Percentiles rank a stretch among this genome's conserved stretches.
phyloP scores from a whole-genome alignment of 1,284 basidiomycete species.

The Schizopora paradoxa region DNA sequence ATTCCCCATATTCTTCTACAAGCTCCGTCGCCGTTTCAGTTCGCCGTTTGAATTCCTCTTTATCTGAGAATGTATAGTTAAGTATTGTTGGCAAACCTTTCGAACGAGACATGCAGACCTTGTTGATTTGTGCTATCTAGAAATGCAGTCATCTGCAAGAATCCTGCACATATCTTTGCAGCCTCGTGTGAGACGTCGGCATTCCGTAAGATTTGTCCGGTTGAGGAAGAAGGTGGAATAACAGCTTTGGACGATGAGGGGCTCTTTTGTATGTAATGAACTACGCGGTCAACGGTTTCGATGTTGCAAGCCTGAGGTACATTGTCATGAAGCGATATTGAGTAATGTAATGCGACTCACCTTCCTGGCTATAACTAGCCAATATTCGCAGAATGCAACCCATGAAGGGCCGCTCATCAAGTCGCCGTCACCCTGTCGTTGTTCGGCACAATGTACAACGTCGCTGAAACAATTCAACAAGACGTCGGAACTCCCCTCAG shows the following conservation, averaged over 20 bases:
- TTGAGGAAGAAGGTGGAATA: no score
- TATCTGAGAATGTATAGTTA: neutral
- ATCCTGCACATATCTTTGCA: conserved; percentile 35
- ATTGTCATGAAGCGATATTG: neutral
- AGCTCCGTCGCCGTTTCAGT: conserved; percentile 1
- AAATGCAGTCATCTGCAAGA: conserved; percentile 39
- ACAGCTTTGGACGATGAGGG: conserved; percentile 20
- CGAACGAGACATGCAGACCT: neutral
- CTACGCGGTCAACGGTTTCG: conserved; percentile 43
- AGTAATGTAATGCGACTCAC: conserved; percentile 25
- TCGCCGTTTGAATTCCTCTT: neutral
- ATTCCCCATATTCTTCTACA: neutral
- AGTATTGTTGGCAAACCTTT: neutral
- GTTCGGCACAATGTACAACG: conserved; percentile 34
- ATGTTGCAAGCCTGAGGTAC: conserved; percentile 44
- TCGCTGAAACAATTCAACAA: conserved; percentile 40
- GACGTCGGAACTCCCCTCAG: conserved; percentile 14
- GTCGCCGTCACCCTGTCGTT: conserved; percentile 29
- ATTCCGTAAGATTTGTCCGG: conserved; percentile 14
- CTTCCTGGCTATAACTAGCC: conserved; percentile 48
- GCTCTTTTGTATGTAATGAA: conserved; percentile 33
- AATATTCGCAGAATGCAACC: conserved; percentile 58
- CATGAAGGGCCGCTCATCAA: conserved; percentile 50
- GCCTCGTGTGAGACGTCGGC: conserved; percentile 28
- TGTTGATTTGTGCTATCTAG: conserved; percentile 26